Evolutionary conservation across 257 asterid genomes (phyloP).

Genomic region (Nyctanthes arbortristis): DNA sequence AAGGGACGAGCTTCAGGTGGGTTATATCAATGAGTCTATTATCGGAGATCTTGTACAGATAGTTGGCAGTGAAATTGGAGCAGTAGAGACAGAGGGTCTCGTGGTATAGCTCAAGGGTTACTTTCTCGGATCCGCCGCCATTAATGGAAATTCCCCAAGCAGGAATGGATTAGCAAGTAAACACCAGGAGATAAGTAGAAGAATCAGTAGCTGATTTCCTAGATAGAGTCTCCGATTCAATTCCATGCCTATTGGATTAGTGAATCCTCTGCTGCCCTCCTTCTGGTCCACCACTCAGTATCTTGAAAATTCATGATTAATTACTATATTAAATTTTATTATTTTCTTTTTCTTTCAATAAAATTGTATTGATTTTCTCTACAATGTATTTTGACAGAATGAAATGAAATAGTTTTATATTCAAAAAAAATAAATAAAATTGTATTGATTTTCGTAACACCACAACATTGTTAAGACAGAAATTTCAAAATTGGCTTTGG

Average conservation of each 20-base stretch:
- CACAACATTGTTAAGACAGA: no score
- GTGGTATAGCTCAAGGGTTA: conserved; percentile 37
- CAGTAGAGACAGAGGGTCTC: conserved; percentile 52
- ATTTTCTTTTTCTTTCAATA: no score
- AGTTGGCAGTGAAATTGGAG: conserved; percentile 35
- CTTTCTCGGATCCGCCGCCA: conserved; percentile 18
- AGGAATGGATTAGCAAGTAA: background rate
- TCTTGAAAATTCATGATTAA: no score
- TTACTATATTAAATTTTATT: no score
- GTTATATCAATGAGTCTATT: conserved; percentile 37
- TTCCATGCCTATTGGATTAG: background rate
- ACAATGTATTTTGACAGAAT: no score
- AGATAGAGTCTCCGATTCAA: background rate
- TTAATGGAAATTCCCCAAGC: background rate
- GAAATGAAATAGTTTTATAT: no score
- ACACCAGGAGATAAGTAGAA: background rate
- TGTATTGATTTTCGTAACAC: no score
- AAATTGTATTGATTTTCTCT: no score
- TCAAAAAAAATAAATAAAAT: no score
- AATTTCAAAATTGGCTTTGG: no score
- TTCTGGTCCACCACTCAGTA: background rate
- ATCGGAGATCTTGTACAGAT: conserved; percentile 37
- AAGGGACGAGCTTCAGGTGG: conserved; percentile 46
- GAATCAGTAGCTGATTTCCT: background rate
- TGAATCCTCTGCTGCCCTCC: background rate